A percentile compares a stretch with the other conserved stretches of the same genome.
Evolutionary conservation across 352 stramenopile genomes (phyloP).

Genomic region (Phytopythium montanum): DNA sequence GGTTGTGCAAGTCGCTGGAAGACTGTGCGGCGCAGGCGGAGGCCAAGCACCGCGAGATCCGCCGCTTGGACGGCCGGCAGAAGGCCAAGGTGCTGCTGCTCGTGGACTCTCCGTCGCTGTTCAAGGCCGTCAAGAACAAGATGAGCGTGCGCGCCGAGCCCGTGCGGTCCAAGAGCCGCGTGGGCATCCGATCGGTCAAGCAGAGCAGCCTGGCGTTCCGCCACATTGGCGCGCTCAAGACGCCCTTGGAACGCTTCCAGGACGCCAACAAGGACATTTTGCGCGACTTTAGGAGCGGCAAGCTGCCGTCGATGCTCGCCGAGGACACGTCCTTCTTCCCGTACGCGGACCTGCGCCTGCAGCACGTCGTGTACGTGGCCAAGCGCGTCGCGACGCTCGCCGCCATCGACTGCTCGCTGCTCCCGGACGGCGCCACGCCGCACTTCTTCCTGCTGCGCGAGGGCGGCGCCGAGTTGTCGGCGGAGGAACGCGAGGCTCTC

Average conservation of each 20-base stretch:
- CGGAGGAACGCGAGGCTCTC: slow-evolving; percentile 33
- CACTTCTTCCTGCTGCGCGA: slow-evolving; percentile 57
- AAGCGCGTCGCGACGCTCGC: slow-evolving; percentile 37
- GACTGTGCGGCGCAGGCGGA: slow-evolving; percentile 38
- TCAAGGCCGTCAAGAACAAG: slow-evolving; percentile 60
- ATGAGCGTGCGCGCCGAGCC: slow-evolving; percentile 52
- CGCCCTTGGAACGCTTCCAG: slow-evolving; percentile 62
- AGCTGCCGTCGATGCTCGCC: slow-evolving; percentile 53
- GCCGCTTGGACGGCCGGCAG: slow-evolving; percentile 48
- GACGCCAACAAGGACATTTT: slow-evolving; percentile 58
- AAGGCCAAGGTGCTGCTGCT: slow-evolving; percentile 70
- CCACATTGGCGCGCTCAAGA: slow-evolving; percentile 66
- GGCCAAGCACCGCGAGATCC: slow-evolving; percentile 47
- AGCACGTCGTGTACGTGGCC: slow-evolving; percentile 61
- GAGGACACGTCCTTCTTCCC: slow-evolving; percentile 67
- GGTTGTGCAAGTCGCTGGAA: slow-evolving; percentile 44
- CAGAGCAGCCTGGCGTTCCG: slow-evolving; percentile 51
- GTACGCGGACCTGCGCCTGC: slow-evolving; percentile 45
- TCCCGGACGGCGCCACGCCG: slow-evolving; percentile 30
- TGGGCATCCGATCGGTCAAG: slow-evolving; percentile 58
- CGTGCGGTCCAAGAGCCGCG: slow-evolving; percentile 49
- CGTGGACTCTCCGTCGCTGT: slow-evolving; percentile 41
- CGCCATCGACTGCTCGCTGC: slow-evolving; percentile 41
- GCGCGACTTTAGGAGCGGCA: slow-evolving; percentile 55
- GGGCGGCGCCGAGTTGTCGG: slow-evolving; percentile 13